Percentiles rank a stretch among this genome's conserved stretches.
Evolutionary conservation across 768 basidiomycete genomes (phyloP).

Genomic region (Leccinellum rugosiceps): DNA sequence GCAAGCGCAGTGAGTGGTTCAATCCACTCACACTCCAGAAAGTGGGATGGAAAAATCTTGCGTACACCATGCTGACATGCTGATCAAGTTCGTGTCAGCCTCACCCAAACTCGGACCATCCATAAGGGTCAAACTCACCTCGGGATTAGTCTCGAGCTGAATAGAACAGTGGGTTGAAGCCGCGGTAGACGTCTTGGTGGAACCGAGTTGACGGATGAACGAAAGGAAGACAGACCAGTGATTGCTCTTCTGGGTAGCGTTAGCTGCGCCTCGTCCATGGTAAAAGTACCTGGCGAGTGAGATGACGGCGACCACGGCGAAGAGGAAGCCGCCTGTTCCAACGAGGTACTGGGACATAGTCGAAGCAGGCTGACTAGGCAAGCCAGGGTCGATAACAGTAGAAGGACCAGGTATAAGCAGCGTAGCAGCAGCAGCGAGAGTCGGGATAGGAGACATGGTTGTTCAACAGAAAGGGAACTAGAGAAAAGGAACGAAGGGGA

Average conservation of each 20-base stretch:
- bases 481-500: background rate
- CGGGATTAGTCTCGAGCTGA: background rate
- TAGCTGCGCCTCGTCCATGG: background rate
- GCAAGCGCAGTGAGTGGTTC: background rate
- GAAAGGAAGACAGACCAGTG: background rate
- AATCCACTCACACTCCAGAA: constrained; percentile 15
- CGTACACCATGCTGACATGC: constrained; percentile 22
- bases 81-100: background rate
- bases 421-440: constrained; percentile 7
- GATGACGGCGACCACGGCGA: constrained; percentile 11
- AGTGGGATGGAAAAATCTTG: constrained; percentile 18
- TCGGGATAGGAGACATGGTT: constrained; percentile 17
- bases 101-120: background rate
- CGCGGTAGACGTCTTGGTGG: background rate
- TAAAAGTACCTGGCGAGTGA: constrained; percentile 8
- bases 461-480: constrained; percentile 1
- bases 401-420: constrained; percentile 1
- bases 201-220: background rate
- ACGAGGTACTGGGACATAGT: background rate
- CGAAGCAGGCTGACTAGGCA: background rate
- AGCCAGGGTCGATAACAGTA: background rate
- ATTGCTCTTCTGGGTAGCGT: background rate
- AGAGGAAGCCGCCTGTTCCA: constrained; percentile 14
- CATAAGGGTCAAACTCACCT: background rate
- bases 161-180: background rate